These are phyloP conservation scores for Diddensiella caesifluorescens DNA, from an alignment of 805 yeast genomes.

Conservation along the genomic window DNA sequence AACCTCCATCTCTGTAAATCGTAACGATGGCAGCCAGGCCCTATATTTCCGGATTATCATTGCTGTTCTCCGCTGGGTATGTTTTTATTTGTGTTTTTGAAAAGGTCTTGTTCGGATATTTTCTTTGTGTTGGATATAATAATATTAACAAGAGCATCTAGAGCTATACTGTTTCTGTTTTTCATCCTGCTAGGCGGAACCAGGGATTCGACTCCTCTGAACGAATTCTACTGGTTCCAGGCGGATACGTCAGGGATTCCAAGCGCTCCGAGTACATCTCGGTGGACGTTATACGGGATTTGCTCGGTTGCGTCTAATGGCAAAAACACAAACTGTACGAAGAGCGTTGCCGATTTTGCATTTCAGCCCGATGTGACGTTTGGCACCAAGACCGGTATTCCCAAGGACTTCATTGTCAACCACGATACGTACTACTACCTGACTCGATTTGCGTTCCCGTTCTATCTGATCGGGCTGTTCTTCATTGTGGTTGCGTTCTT, in stretches of 20 bases:
- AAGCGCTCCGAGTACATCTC: conserved; percentile 41
- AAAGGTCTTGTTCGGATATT: not conserved
- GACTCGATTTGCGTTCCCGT: conserved; percentile 64
- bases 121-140: not conserved
- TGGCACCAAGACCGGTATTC: conserved; percentile 47
- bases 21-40: conserved; percentile 25
- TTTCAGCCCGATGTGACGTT: conserved; percentile 79
- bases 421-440: conserved; percentile 56
- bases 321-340: conserved; percentile 45
- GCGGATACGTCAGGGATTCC: conserved; percentile 61
- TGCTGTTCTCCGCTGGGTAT: conserved; percentile 37
- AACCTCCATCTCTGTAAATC: no score
- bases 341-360: conserved; percentile 68
- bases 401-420: conserved; percentile 44
- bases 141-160: conserved; percentile 5
- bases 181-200: conserved; percentile 66
- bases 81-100: conserved; percentile 8
- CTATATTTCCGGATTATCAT: conserved; percentile 29
- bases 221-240: conserved; percentile 70
- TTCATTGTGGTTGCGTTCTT: conserved; percentile 49
- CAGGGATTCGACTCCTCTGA: conserved; percentile 47
- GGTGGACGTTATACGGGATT: conserved; percentile 81
- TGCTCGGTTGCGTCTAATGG: conserved; percentile 45
- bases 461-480: conserved; percentile 51
- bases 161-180: conserved; percentile 50